A percentile compares a stretch with the other conserved stretches of the same genome.
These are phyloP conservation scores for Colletotrichum trifolii DNA, from an alignment of 2,329 filamentous ascomycete genomes.

Conservation along the genomic window DNA sequence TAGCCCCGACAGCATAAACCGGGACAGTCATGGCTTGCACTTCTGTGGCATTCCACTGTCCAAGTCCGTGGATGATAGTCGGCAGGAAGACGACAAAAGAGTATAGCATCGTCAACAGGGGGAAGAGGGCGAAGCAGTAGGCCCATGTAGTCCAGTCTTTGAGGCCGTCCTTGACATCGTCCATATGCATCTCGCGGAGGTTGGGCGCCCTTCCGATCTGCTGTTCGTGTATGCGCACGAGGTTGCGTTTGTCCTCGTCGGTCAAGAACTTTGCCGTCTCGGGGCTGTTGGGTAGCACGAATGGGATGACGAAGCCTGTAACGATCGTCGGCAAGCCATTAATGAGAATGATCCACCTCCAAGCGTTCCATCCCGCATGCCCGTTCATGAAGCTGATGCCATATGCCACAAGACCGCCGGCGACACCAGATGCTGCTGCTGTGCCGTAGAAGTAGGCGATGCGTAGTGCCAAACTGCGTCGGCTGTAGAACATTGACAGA, in stretches of 20 bases:
- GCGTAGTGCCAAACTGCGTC: slow-evolving; percentile 68
- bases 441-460: slow-evolving; percentile 72
- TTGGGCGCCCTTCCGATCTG: slow-evolving; percentile 43
- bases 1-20: slow-evolving; percentile 72
- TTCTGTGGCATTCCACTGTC: slow-evolving; percentile 64
- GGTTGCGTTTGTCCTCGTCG: slow-evolving; percentile 54
- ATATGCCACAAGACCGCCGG: slow-evolving; percentile 73
- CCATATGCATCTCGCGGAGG: slow-evolving; percentile 43
- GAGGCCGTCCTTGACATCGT: slow-evolving; percentile 44
- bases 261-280: slow-evolving; percentile 63
- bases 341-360: slow-evolving; percentile 74
- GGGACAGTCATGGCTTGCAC: slow-evolving; percentile 77
- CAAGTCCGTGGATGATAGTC: slow-evolving; percentile 70
- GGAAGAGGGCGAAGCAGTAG: slow-evolving; percentile 45
- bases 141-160: slow-evolving; percentile 46
- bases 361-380: slow-evolving; percentile 65
- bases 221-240: slow-evolving; percentile 41
- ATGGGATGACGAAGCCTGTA: slow-evolving; percentile 39
- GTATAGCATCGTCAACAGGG: slow-evolving; percentile 46
- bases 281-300: slow-evolving; percentile 57
- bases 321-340: slow-evolving; percentile 65
- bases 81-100: slow-evolving; percentile 47
- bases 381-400: slow-evolving; percentile 73
- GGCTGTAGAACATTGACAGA: slow-evolving; percentile 73
- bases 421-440: slow-evolving; percentile 71